Evolutionary conservation across 2,329 filamentous ascomycete species (phyloP), one percentile per base, ranked within the genome.

Genomic region (Phoma sp.): DNA sequence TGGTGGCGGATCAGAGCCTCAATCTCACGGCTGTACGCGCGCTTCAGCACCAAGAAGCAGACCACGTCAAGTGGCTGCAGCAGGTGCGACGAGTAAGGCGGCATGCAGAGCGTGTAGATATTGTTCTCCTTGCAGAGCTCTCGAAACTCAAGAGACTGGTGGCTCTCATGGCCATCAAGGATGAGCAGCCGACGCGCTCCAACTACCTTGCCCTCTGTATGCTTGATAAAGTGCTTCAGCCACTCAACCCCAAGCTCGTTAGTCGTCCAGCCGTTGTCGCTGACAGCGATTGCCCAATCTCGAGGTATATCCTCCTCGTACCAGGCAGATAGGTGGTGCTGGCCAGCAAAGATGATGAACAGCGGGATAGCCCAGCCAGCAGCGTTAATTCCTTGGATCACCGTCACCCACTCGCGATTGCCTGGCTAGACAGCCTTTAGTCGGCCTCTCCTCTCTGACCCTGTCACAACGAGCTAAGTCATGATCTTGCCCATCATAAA

Each of bases 11-110:
- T 17, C 17, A 17, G 17, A 17, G 17, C 45, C 55, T 70, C 53
- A 43, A 77, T 64, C 51, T 70, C 27, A 33, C 60, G 40, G 39
- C 70, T 46, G 50, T 77, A 75, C 56, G 55, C 56, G 9, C 43
- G 31, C 56, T 77, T 77, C 12, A 77, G 56, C n/a, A 66, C 58
- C 35, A 61, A 46, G 63, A 78, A 79, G 61, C 65, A 74, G 24
- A 64, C 64, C 37, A 78, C 60, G 71, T 79, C 65, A 50, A 79
- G 72, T 44, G 69, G 75, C 63, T 80, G 65, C 19, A 76, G 70
- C n/a, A 75, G 49, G 61, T 78, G 63, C 40, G 69, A 77, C 17
- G 61, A 43, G 60, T 77, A 17, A 17, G 17, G 17, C 17, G 17
- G 17, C 17, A 17, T 17, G 17, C 17, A 17, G 17, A 17, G 17